Evolutionary conservation across 2,329 filamentous ascomycete genomes (phyloP).

Genomic region (Calycina marina): DNA sequence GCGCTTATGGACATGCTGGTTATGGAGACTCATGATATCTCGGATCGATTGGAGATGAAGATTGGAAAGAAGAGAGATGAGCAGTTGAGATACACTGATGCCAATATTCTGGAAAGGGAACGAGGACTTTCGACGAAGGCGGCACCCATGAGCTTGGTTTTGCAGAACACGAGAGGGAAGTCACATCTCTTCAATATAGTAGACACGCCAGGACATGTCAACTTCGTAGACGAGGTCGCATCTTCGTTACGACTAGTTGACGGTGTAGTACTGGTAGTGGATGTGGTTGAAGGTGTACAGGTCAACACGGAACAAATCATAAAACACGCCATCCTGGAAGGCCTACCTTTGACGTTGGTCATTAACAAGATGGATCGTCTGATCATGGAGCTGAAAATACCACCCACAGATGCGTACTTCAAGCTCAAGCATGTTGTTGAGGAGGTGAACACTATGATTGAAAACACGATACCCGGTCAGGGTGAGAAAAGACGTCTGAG

Average conservation of each 20-base stretch:
- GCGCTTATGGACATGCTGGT: slow-evolving; percentile 98
- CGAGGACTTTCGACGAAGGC: slow-evolving; percentile 85
- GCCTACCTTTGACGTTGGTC: slow-evolving; percentile 75
- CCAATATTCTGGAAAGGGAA: slow-evolving; percentile 77
- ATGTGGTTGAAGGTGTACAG: slow-evolving; percentile 98
- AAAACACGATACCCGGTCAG: slow-evolving; percentile 67
- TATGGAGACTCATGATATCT: slow-evolving; percentile 81
- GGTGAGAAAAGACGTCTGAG: slow-evolving; percentile 72
- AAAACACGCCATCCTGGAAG: slow-evolving; percentile 83
- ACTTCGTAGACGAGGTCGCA: slow-evolving; percentile 95
- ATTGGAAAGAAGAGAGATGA: slow-evolving; percentile 73
- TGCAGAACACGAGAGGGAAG: slow-evolving; percentile 81
- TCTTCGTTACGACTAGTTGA: slow-evolving; percentile 76
- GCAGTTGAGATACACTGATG: slow-evolving; percentile 87
- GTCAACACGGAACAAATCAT: slow-evolving; percentile 95
- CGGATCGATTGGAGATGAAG: slow-evolving; percentile 63
- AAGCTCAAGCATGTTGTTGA: slow-evolving; percentile 98
- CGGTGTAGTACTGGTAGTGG: slow-evolving; percentile 83
- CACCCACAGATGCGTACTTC: slow-evolving; percentile 93
- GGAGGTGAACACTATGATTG: slow-evolving; percentile 92
- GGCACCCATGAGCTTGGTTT: slow-evolving; percentile 82
- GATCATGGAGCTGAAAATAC: slow-evolving; percentile 85
- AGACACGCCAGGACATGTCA: slow-evolving; percentile 94
- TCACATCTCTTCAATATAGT: slow-evolving; percentile 90
- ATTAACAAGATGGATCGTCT: slow-evolving; percentile 97